Evolutionary conservation across 257 asterid genomes (phyloP).

Genomic region (Gentiana macrophylla): DNA sequence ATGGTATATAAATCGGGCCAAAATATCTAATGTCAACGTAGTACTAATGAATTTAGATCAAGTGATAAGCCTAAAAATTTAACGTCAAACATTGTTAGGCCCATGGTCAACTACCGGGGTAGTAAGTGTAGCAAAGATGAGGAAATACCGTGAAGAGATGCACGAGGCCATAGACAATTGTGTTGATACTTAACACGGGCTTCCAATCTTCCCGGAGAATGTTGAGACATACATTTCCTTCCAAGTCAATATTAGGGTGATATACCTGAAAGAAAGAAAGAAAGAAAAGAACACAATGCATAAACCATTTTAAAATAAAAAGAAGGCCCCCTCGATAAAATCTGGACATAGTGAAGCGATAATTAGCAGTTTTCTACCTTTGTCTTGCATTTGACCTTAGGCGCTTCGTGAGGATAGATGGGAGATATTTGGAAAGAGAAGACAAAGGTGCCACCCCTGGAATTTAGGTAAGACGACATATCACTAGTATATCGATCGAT

Average conservation of each 20-base stretch:
- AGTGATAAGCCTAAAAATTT: too few relatives aligned
- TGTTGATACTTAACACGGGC: slow-evolving; percentile 89
- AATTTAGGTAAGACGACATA: too few relatives aligned
- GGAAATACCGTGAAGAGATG: slow-evolving; percentile 84
- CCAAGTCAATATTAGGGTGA: slow-evolving; percentile 94
- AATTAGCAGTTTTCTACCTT: slow-evolving; percentile 36
- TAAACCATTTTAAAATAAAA: neutral
- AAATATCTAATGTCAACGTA: too few relatives aligned
- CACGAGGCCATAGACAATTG: slow-evolving; percentile 75
- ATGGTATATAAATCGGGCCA: too few relatives aligned
- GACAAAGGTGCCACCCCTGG: slow-evolving; percentile 73
- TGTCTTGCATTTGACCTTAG: slow-evolving; percentile 98
- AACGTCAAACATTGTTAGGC: too few relatives aligned
- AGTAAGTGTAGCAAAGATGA: neutral
- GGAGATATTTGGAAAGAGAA: slow-evolving; percentile 91
- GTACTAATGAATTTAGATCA: too few relatives aligned
- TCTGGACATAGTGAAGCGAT: neutral
- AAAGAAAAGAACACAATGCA: slow-evolving; percentile 2
- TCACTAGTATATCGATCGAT: too few relatives aligned
- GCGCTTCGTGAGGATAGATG: slow-evolving; percentile 97
- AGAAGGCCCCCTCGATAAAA: neutral
- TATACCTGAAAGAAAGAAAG: slow-evolving; percentile 45
- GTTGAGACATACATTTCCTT: slow-evolving; percentile 95
- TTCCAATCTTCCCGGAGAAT: slow-evolving; percentile 99
- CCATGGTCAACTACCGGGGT: too few relatives aligned